Conservation (phyloP, 2,329 filamentous ascomycete genomes). For the Pezicula neosporulosa region DNA sequence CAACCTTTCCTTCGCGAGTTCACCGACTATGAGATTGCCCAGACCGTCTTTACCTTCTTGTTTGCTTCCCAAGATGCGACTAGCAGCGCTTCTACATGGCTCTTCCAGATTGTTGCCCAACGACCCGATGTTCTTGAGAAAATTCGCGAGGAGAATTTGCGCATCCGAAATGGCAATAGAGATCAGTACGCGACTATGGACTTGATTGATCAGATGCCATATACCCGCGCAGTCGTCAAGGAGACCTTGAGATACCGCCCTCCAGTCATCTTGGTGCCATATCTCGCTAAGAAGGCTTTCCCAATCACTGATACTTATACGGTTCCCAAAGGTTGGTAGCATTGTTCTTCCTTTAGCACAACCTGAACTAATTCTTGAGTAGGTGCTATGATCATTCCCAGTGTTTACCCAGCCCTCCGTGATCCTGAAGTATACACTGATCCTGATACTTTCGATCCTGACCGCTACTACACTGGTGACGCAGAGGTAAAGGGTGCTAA, state of each 20-base stretch:
- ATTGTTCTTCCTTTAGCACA: constrained; percentile 1
- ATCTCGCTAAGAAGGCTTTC: constrained; percentile 92
- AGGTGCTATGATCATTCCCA: constrained; percentile 91
- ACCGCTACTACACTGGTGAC: constrained; percentile 86
- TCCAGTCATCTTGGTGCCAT: constrained; percentile 96
- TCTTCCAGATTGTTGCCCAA: constrained; percentile 93
- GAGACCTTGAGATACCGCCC: constrained; percentile 92
- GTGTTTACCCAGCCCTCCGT: constrained; percentile 84
- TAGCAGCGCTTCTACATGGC: constrained; percentile 87
- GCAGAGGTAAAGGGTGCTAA: constrained; percentile 77
- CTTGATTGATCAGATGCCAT: constrained; percentile 81
- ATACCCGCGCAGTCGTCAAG: constrained; percentile 88
- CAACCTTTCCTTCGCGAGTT: constrained; percentile 80
- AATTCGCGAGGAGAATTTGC: constrained; percentile 86
- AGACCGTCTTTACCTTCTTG: constrained; percentile 93
- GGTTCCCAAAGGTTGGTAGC: constrained; percentile 71
- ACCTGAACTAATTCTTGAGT: constrained; percentile 9
- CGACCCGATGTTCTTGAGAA: constrained; percentile 89
- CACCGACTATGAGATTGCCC: constrained; percentile 84
- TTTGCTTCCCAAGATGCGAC: constrained; percentile 98
- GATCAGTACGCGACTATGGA: constrained; percentile 73
- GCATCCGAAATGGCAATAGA: constrained; percentile 70
- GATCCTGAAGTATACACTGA: constrained; percentile 90
- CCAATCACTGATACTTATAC: constrained; percentile 85
- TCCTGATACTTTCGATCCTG: constrained; percentile 84